Conservation (phyloP, 805 yeast species). For the Barnettozyma botsteinii region DNA sequence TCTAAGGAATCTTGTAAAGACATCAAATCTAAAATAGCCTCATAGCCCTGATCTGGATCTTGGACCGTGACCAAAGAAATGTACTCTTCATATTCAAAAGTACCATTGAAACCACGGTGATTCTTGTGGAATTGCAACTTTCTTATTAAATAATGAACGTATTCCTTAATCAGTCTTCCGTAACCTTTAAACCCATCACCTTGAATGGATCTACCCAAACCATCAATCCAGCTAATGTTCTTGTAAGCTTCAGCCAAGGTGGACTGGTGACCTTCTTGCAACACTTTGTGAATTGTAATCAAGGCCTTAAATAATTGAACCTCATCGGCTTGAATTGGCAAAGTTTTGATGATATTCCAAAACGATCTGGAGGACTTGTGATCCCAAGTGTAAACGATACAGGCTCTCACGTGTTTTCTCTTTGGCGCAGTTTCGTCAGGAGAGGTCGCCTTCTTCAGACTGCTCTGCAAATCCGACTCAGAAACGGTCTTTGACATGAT, state of each 20-base stretch:
- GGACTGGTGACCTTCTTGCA: constrained; percentile 97
- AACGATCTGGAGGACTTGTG: constrained; percentile 77
- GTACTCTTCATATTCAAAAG: constrained; percentile 94
- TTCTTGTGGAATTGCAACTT: constrained; percentile 78
- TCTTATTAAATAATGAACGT: constrained; percentile 59
- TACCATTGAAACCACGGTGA: constrained; percentile 89
- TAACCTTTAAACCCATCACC: constrained; percentile 46
- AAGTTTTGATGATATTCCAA: constrained; percentile 76
- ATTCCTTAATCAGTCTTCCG: constrained; percentile 70
- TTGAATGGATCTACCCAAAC: constrained; percentile 52
- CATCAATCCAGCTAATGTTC: constrained; percentile 71
- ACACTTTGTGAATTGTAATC: constrained; percentile 79
- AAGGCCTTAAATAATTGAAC: constrained; percentile 82
- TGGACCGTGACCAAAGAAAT: constrained; percentile 79
- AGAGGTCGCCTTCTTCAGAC: constrained; percentile 72
- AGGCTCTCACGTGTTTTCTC: constrained; percentile 91
- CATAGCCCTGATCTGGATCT: constrained; percentile 95
- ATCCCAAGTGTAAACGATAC: constrained; percentile 96
- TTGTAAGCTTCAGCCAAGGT: constrained; percentile 74
- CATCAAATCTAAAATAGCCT: constrained; percentile 80
- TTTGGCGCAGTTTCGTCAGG: constrained; percentile 89
- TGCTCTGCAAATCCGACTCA: constrained; percentile 36
- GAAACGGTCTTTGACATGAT: constrained; percentile 23
- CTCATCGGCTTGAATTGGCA: constrained; percentile 77
- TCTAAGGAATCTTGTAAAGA: constrained; percentile 79